Evolutionary conservation across 306 rosid genomes (phyloP), one percentile per base, ranked within the genome.

Genomic region (Vachellia pachyceras): DNA sequence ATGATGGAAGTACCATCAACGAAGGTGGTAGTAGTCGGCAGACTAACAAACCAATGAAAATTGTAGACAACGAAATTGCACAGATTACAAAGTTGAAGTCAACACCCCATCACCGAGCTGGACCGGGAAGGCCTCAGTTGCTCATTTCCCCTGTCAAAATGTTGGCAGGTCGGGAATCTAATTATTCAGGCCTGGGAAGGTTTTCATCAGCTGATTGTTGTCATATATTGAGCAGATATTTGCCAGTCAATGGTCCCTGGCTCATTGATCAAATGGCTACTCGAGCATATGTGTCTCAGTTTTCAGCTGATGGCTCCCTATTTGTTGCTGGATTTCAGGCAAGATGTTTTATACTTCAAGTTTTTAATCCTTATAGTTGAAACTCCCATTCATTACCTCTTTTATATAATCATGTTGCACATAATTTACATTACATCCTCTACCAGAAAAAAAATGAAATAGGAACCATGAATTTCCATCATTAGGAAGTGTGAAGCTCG

Each of bases 321-420:
- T 90, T 92, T 79, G 79, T 95, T 70, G 94, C 97, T 60, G 95
- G 95, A 42, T 95, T 91, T 86, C 98, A 95, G 97, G 98, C 92
- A 85, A 77, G 46, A 40, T 42, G 29, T 81, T 54, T 76, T 61
- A 72, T 42, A 10, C 74, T 73, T 54, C 37, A 73, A 58, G 40
- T 57, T 54, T 67, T 54, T 52, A 47, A 69, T 41, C 76, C 65
- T 68, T 60, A 25, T 8, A 68, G 13, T 55, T 12, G 39, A 79
- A 17, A 5, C 13, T 78, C 69, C 44, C 6, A 25, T 22, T 7
- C 54, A 39, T 69, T 18, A 50, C 82, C 76, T 68, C 66, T 40
- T 78, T 11, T 54, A 22, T 41, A 14, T 42, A 57, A 69, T 42
- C 46, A 55, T 57, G n/a, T 55, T 17, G 18, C 15, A 10, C 57